Percentiles rank a stretch among this genome's conserved stretches.
Evolutionary conservation across 2,329 filamentous ascomycete species (phyloP).

Genomic region (Penicillium aurantiogriseum): DNA sequence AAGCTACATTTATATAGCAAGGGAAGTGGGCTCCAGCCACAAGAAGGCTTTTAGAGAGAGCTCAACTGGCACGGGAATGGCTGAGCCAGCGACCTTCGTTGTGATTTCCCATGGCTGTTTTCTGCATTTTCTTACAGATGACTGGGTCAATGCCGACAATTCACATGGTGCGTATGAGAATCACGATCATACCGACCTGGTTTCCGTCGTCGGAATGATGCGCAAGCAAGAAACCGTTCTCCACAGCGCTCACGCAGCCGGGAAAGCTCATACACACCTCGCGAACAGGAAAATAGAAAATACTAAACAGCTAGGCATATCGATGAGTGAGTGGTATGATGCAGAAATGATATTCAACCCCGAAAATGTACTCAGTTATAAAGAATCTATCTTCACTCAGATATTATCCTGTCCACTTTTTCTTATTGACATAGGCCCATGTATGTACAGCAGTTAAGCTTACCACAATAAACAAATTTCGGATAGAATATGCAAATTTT

Average conservation of each 20-base stretch:
- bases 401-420: too few relatives aligned
- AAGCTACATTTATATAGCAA: neutral
- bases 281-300: too few relatives aligned
- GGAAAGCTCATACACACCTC: conserved; percentile 37
- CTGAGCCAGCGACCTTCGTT: neutral
- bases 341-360: neutral
- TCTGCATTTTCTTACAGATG: neutral
- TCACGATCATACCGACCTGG: conserved; percentile 27
- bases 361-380: neutral
- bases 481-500: neutral
- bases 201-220: conserved; percentile 17
- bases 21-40: neutral
- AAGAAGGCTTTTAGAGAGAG: neutral
- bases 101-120: neutral
- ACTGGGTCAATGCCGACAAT: neutral
- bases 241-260: conserved; percentile 28
- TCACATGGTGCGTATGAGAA: neutral
- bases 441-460: neutral
- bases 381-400: neutral
- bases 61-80: neutral
- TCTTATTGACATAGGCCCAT: neutral
- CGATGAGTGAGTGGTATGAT: neutral
- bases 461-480: neutral
- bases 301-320: neutral
- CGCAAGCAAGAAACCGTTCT: conserved; percentile 28